Percentiles rank a stretch among this genome's conserved stretches.
These are phyloP conservation scores for Paracoccidioides lutzii DNA, from an alignment of 2,329 filamentous ascomycete genomes.

Conservation along the genomic window DNA sequence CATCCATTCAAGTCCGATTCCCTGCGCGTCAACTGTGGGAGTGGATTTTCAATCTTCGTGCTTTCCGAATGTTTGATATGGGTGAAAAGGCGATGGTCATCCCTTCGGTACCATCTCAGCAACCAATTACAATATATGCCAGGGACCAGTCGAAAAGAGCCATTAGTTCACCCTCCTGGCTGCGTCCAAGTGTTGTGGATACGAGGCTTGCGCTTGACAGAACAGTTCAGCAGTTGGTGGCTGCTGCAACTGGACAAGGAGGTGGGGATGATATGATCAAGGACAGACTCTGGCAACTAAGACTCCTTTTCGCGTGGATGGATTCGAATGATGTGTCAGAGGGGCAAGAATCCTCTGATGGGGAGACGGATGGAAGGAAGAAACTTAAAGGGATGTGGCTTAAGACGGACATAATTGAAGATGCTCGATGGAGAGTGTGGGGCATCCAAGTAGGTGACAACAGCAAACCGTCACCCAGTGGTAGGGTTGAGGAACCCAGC, in stretches of 20 bases:
- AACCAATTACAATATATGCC: conserved; percentile 13
- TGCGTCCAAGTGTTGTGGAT: conserved; percentile 53
- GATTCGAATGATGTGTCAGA: conserved; percentile 31
- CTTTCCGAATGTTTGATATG: conserved; percentile 43
- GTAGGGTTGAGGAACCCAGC: neutral
- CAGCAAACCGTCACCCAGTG: neutral
- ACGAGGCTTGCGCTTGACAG: conserved; percentile 54
- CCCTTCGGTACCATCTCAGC: conserved; percentile 29
- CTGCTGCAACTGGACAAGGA: conserved; percentile 19
- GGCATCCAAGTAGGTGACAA: conserved; percentile 22
- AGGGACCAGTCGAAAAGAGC: conserved; percentile 28
- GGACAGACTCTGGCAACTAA: conserved; percentile 50
- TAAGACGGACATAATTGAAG: conserved; percentile 27
- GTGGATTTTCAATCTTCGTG: conserved; percentile 57
- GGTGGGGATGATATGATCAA: conserved; percentile 34
- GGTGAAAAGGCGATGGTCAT: conserved; percentile 56
- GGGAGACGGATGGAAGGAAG: conserved; percentile 15
- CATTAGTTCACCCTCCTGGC: conserved; percentile 36
- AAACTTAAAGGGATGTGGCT: conserved; percentile 25
- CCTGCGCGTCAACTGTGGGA: conserved; percentile 44
- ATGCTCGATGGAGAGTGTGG: conserved; percentile 31
- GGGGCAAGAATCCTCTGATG: conserved; percentile 22
- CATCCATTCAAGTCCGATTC: conserved; percentile 17
- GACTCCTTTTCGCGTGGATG: conserved; percentile 54
- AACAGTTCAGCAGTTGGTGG: conserved; percentile 25